Evolutionary conservation across 148 eudicot genomes (phyloP).

Genomic region (Oxyria digyna): DNA sequence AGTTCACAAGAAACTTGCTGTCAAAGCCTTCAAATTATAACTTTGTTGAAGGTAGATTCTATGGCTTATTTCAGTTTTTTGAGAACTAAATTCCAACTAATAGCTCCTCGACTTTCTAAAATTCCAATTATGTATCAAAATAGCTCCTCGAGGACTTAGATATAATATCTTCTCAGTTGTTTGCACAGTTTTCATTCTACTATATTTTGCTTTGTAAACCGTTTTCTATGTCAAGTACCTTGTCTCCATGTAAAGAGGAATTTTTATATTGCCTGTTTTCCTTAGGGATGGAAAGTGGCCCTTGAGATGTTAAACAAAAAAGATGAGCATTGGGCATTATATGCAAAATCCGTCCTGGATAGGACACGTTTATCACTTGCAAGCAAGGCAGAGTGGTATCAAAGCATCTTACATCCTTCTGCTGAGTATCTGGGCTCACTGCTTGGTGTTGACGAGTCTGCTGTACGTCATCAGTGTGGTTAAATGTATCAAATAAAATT

Average conservation of each 20-base stretch:
- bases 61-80: not conserved
- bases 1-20: not conserved
- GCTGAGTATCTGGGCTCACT: constrained; percentile 85
- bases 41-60: not conserved
- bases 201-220: not conserved
- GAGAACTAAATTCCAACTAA: not conserved
- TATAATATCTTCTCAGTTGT: not conserved
- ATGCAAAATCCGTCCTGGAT: constrained; percentile 94
- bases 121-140: not conserved
- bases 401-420: constrained; percentile 75
- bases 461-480: constrained; percentile 41
- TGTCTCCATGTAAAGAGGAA: not conserved
- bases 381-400: constrained; percentile 85
- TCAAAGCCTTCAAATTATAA: not conserved
- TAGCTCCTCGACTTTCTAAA: not conserved
- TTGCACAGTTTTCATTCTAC: not conserved
- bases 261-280: not conserved
- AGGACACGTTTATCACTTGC: constrained; percentile 81
- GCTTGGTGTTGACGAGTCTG: constrained; percentile 85
- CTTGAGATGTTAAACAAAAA: constrained; percentile 47
- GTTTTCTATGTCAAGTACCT: not conserved
- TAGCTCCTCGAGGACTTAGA: not conserved
- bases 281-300: constrained; percentile 78
- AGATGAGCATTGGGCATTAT: constrained; percentile 71
- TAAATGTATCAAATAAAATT: not conserved